Base-by-base conservation (phyloP, 495 filamentous ascomycete genomes). In the Xylaria acuta region DNA sequence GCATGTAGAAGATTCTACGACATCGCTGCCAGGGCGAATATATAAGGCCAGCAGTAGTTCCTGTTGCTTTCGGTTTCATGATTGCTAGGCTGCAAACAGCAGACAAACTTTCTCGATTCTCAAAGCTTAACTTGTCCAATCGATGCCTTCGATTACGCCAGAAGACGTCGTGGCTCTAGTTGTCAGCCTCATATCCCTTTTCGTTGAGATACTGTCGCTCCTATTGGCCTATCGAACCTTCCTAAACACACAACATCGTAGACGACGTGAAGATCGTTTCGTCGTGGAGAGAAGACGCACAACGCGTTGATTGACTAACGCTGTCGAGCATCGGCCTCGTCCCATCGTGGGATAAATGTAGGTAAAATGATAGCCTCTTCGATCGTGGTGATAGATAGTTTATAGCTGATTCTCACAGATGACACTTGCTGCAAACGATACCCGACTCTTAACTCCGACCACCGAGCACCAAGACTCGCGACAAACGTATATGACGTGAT, bases 181-280 rank as follows among this genome's bases (percentile, higher is more conserved):
- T 49, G 43, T 22, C 14, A 67, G 49, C 22, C 47, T 67, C 49
- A 34, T 67, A 16, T 67, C 65, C 25, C 65, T 67, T 67, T 18
- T 67, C 34, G 49, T 67, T n/a, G 38, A 45, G 53, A 58, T 58
- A 45, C 38, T 60, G 4, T 69, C 67, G 2, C 67, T 69, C 16
- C 8, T 69, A 11, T 60, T 69, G 18, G 67, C 67, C 25, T 69
- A 59, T 40, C 36, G 27, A 18, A 69, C 53, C 53, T 59, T 59
- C 27, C 0, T 41, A 27, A 45, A 27, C 14, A 22, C 40, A 4
- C 67, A 22, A 45, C 7, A 16, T 38, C 67, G 30, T 25, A 16
- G 30, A 36, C 67, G 40, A 6, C 36, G 45, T 30, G 38, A 69
- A 58, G 34, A 68, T 25, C 51, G 53, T 30, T 45, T 59, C n/a